Conservation (phyloP, 2,329 filamentous ascomycete species). For the Calonectria pseudoturangicola region DNA sequence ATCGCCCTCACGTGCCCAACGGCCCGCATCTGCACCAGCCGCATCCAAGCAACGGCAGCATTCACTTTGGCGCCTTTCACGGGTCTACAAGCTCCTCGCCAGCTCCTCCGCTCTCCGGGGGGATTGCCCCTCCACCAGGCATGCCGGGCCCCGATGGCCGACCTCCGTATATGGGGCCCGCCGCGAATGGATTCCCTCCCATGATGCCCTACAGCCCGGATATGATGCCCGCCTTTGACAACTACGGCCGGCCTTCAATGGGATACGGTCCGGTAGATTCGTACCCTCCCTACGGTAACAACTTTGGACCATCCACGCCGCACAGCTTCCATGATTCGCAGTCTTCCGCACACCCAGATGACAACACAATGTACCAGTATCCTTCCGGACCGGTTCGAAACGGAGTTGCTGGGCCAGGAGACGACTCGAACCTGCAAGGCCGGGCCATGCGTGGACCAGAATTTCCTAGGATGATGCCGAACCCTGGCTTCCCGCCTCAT, state of each 20-base stretch:
- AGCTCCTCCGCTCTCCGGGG: constrained; percentile 68
- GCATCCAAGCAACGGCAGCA: constrained; percentile 72
- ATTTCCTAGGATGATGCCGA: constrained; percentile 59
- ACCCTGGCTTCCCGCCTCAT: constrained; percentile 54
- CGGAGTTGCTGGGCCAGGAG: constrained; percentile 54
- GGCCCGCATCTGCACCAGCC: constrained; percentile 68
- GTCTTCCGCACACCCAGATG: constrained; percentile 70
- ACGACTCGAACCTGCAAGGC: constrained; percentile 57
- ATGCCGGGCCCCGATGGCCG: constrained; percentile 60
- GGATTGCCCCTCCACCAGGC: constrained; percentile 70
- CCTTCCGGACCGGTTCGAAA: constrained; percentile 63
- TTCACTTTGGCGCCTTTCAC: constrained; percentile 74
- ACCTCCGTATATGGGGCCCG: constrained; percentile 58
- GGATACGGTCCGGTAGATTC: constrained; percentile 60
- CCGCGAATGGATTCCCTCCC: constrained; percentile 61
- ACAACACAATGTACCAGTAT: constrained; percentile 65
- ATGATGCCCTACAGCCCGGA: constrained; percentile 61
- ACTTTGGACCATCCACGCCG: constrained; percentile 73
- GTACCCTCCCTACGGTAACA: constrained; percentile 58
- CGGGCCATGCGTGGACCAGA: constrained; percentile 58
- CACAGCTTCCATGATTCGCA: constrained; percentile 79
- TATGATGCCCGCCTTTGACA: constrained; percentile 61
- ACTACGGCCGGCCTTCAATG: constrained; percentile 61
- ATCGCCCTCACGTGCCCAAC: constrained; percentile 58
- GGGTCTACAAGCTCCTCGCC: constrained; percentile 76